Percentiles rank a stretch among this genome's conserved stretches.
Evolutionary conservation across 2,329 filamentous ascomycete species (phyloP).

Genomic region (Aureobasidium sp.): DNA sequence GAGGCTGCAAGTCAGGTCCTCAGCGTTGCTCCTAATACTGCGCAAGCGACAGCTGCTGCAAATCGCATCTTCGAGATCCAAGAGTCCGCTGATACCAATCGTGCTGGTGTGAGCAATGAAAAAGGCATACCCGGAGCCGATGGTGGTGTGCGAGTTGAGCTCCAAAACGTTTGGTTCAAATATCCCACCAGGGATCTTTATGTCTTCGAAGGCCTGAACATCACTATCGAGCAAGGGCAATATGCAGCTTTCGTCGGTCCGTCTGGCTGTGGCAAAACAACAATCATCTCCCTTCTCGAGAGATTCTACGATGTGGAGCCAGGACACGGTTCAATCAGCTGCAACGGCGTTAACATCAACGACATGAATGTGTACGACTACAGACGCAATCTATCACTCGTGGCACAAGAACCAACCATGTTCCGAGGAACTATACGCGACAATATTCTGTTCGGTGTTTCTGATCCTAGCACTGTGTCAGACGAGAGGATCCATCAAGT

Average conservation of each 20-base stretch:
- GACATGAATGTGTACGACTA: slow-evolving; percentile 33
- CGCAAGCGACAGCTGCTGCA: slow-evolving; percentile 10
- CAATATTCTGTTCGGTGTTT: slow-evolving; percentile 42
- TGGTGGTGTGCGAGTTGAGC: slow-evolving; percentile 31
- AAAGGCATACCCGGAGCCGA: slow-evolving; percentile 5
- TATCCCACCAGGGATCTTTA: slow-evolving; percentile 42
- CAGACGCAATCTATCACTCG: slow-evolving; percentile 37
- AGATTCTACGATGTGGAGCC: slow-evolving; percentile 50
- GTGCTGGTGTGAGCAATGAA: neutral
- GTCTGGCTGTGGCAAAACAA: slow-evolving; percentile 35
- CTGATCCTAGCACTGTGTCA: neutral
- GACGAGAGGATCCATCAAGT: slow-evolving; percentile 57
- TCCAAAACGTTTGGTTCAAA: slow-evolving; percentile 34
- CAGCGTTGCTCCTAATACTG: slow-evolving; percentile 38
- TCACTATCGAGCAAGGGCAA: slow-evolving; percentile 30
- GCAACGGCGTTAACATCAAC: slow-evolving; percentile 36
- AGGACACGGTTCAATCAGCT: slow-evolving; percentile 55
- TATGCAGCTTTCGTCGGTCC: slow-evolving; percentile 37
- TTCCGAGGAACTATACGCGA: slow-evolving; percentile 56
- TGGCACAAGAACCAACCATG: slow-evolving; percentile 44
- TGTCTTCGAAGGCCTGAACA: slow-evolving; percentile 42
- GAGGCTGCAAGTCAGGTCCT: slow-evolving; percentile 52
- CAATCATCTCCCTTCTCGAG: slow-evolving; percentile 34
- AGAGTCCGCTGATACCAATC: neutral
- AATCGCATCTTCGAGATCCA: slow-evolving; percentile 12